Base-by-base conservation (phyloP, 2,329 filamentous ascomycete species). In the Aspergillus pseudotamarii region DNA sequence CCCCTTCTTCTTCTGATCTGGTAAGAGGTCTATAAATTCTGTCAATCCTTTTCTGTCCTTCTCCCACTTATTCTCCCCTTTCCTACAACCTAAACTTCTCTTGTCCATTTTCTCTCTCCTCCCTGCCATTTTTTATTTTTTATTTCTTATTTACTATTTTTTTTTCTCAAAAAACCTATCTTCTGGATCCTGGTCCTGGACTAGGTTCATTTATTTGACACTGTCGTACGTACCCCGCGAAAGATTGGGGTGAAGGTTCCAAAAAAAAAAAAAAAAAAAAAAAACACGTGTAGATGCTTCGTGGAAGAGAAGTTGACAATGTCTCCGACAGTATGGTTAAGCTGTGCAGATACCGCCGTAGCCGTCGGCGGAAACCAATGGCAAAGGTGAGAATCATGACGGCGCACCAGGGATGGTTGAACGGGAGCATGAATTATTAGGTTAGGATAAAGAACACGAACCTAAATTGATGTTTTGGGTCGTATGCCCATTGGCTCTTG, bases 1-100 rank as follows among this genome's bases (percentile, higher is more conserved):
- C 53, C 11, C 50, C 8, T 19, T 19, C 14, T 19, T 50, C 14
- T 50, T 50, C 14, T 28, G 14, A 28, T 30, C 26, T 19, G 14
- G 28, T 51, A 32, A 19, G 28, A 50, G 46, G 34, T 30, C 48
- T 32, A 32, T 28, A 21, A 12, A 32, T 32, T n/a, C 26, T 21
- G 9, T 21, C 19, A 10, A 32, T 51, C 3, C 51, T 48, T 60
- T 48, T 63, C 38, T n/a, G 48, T 45, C 21, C 59, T 50, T 51
- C 61, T 43, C 62, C 61, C 28, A 54, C 19, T 63, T 36, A 43
- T 66, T 60, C 50, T 64, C 60, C 38, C 43, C 41, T 60, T 58
- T 38, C 43, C 58, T 16, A 16, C 12, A 6, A 36, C 34, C n/a
- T 54, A 45, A 23, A 57, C 48, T 34, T 50, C 19, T 36, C 45